Conservation (phyloP, 495 filamentous ascomycete species). For the Apodospora peruviana region DNA sequence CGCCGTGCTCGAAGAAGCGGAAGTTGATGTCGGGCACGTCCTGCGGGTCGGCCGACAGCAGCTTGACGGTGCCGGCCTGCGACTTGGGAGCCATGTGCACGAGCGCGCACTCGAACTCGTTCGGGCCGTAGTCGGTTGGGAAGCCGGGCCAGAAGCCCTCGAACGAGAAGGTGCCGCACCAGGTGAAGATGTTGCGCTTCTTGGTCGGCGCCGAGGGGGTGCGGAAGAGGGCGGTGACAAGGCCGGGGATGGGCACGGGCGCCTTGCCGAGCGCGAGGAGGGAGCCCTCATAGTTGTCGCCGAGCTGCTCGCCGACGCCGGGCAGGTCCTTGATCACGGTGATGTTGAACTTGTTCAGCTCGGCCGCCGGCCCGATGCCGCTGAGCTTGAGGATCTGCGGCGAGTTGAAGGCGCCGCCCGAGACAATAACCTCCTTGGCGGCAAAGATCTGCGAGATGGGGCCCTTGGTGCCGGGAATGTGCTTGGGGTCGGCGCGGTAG, state of each 20-base stretch:
- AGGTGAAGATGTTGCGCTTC: slow-evolving; percentile 41
- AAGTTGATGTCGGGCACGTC: slow-evolving; percentile 53
- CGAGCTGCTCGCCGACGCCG: slow-evolving; percentile 54
- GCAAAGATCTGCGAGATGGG: slow-evolving; percentile 28
- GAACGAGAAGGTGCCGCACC: slow-evolving; percentile 41
- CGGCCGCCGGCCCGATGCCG: slow-evolving; percentile 37
- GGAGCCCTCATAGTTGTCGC: slow-evolving; percentile 50
- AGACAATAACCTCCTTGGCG: slow-evolving; percentile 49
- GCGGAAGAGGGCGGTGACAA: slow-evolving; percentile 34
- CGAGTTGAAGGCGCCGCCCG: slow-evolving; percentile 50
- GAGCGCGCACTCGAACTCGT: slow-evolving; percentile 37
- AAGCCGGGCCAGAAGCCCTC: slow-evolving; percentile 47
- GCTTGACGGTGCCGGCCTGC: slow-evolving; percentile 44
- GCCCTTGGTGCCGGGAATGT: slow-evolving; percentile 22
- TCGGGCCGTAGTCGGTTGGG: slow-evolving; percentile 35
- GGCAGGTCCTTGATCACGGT: slow-evolving; percentile 44
- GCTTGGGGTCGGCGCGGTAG: slow-evolving; percentile 40
- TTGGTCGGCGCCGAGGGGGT: slow-evolving; percentile 35
- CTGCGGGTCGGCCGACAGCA: slow-evolving; percentile 46
- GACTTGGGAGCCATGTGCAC: slow-evolving; percentile 46
- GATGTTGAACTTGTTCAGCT: slow-evolving; percentile 41
- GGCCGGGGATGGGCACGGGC: slow-evolving; percentile 25
- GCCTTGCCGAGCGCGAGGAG: slow-evolving; percentile 26
- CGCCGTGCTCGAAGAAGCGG: slow-evolving; percentile 45
- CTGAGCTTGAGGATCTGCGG: slow-evolving; percentile 54